Evolutionary conservation across 331 rosid genomes (phyloP), one percentile per base, ranked within the genome.

Genomic region (Rosa hybrid): DNA sequence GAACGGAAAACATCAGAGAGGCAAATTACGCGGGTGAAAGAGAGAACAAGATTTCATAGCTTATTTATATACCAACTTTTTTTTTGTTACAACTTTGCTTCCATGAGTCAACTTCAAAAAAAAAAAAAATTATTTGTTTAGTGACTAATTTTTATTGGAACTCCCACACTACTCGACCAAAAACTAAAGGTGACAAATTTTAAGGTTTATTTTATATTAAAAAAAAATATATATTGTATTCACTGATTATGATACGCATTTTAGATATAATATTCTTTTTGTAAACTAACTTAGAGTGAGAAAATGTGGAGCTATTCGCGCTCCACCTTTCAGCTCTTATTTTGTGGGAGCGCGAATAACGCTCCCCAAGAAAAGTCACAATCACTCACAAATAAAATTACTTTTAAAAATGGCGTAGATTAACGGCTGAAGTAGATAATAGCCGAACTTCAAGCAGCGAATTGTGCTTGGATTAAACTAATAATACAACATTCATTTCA

Each of bases 21-120:
- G 6, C 6, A n/a, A 12, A 16, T 2, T 13, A 17, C 86, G 85
- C 87, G 80, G 80, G 81, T 68, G 71, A 65, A 30, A 64, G 62
- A 49, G 34, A 73, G 21, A 65, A 75, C 71, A 76, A 82, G 23
- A 56, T 50, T 68, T 67, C 18, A 13, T 60, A 62, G 39, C 18
- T 23, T 12, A 27, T 62, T 62, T 62, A 62, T 64, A 64, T 30
- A 12, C 11, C 70, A 30, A 6, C 69, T 27, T 27, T 64, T 27
- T 27, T 27, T 27, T 27, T 1, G 30, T 27, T 27, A 27, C 30
- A 27, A 27, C 69, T 27, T 27, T 64, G 68, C 68, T 23, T 62
- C 18, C 68, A 62, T 25, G 68, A 62, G 68, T 62, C 68, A 25
- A 62, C 68, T 62, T 11, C 3, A 60, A 12, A 62, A 12, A n/a